Conservation (phyloP, 2,329 filamentous ascomycete species). For the Leptographium flavum region DNA sequence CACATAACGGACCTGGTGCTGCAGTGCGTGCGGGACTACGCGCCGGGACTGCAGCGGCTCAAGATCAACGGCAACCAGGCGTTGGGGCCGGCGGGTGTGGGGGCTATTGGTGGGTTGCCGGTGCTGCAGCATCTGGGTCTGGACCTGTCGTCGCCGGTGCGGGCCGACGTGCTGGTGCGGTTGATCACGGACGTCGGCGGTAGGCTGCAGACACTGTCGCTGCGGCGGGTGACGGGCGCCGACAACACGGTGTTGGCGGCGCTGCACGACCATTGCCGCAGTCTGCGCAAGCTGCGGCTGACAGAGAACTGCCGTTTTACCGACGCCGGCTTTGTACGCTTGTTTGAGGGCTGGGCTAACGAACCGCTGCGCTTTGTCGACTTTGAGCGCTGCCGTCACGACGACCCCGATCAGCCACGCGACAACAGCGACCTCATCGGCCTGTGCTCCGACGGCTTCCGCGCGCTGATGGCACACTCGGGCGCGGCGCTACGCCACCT, state of each 20-base stretch:
- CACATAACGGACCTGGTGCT: slow-evolving; percentile 64
- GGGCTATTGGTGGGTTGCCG: slow-evolving; percentile 45
- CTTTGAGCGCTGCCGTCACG: slow-evolving; percentile 60
- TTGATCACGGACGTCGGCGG: slow-evolving; percentile 49
- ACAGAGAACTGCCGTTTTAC: slow-evolving; percentile 63
- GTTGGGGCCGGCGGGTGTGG: slow-evolving; percentile 51
- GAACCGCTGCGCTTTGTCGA: slow-evolving; percentile 56
- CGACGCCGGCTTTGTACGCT: slow-evolving; percentile 54
- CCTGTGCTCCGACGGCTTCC: slow-evolving; percentile 61
- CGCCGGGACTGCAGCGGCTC: slow-evolving; percentile 55
- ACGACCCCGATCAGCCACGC: slow-evolving; percentile 57
- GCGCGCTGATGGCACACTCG: slow-evolving; percentile 73
- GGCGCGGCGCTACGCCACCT: slow-evolving; percentile 49
- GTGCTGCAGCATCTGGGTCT: slow-evolving; percentile 64
- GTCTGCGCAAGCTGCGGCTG: slow-evolving; percentile 65
- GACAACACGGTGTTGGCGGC: slow-evolving; percentile 56
- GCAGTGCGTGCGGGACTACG: slow-evolving; percentile 43
- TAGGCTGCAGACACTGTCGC: slow-evolving; percentile 61
- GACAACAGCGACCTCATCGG: slow-evolving; percentile 54
- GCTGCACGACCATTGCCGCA: slow-evolving; percentile 55
- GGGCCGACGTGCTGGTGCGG: slow-evolving; percentile 41
- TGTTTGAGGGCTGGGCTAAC: slow-evolving; percentile 70
- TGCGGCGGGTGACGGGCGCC: slow-evolving; percentile 49
- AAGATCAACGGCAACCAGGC: slow-evolving; percentile 74
- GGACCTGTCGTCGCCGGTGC: slow-evolving; percentile 43